Evolutionary conservation across 2,329 filamentous ascomycete genomes (phyloP).

Genomic region (Zasmidium citrigriseum): DNA sequence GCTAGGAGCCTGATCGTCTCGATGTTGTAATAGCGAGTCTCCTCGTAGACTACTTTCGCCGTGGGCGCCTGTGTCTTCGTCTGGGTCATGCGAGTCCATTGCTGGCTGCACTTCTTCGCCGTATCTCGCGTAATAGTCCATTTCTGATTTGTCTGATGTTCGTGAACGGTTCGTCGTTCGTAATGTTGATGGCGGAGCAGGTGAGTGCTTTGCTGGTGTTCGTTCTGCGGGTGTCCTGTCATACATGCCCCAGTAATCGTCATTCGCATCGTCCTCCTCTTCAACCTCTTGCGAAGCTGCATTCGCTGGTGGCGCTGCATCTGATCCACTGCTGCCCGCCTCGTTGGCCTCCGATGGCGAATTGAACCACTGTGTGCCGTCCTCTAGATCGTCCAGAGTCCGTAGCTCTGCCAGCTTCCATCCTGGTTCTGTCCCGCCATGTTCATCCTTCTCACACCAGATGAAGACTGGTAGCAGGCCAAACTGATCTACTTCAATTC

Average conservation of each 20-base stretch:
- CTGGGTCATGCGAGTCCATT: constrained; percentile 79
- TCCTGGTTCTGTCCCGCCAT: constrained; percentile 57
- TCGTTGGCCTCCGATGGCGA: constrained; percentile 64
- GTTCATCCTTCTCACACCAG: constrained; percentile 67
- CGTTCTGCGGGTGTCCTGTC: constrained; percentile 66
- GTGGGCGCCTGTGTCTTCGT: constrained; percentile 59
- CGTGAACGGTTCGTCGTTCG: constrained; percentile 27
- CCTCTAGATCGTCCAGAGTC: constrained; percentile 56
- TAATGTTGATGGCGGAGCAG: constrained; percentile 51
- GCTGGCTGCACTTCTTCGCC: constrained; percentile 74
- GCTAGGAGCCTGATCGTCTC: neutral
- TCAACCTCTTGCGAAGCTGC: constrained; percentile 42
- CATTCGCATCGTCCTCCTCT: constrained; percentile 63
- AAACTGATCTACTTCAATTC: constrained; percentile 63
- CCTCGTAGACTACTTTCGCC: constrained; percentile 57
- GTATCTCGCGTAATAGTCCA: constrained; percentile 76
- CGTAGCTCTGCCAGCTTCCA: constrained; percentile 75
- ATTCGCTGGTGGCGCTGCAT: constrained; percentile 11
- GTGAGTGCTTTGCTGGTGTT: constrained; percentile 66
- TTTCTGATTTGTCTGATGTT: constrained; percentile 50
- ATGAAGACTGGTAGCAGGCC: constrained; percentile 66
- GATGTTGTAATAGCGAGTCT: constrained; percentile 42
- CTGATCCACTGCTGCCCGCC: constrained; percentile 15
- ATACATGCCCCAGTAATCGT: constrained; percentile 79
- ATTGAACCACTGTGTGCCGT: constrained; percentile 59